Base-by-base conservation (phyloP, 495 filamentous ascomycete species). In the Trichocladium antarcticum region DNA sequence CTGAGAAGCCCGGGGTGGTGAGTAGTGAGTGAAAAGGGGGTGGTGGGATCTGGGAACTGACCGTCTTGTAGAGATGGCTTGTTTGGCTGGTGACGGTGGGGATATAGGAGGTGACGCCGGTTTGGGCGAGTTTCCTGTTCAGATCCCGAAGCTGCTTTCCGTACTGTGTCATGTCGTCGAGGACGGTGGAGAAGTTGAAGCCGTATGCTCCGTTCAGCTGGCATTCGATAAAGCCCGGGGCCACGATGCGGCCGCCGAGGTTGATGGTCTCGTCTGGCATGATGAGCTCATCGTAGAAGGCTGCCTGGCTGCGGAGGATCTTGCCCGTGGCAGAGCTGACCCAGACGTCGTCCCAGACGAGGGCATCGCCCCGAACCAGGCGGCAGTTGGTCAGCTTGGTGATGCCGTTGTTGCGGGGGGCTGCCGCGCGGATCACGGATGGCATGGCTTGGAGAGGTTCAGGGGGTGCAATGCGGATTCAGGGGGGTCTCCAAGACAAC, bases 141-240 rank as follows among this genome's bases (percentile, higher is more conserved):
- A 89, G 72, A 35, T 74, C 67, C 49, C 73, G 70, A 31, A 92
- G 62, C 15, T 76, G 78, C 57, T 83, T 79, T 39, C 75, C 72
- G 60, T 90, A 93, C 39, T 72, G 68, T 12, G 76, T 71, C 34
- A 76, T 71, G 37, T 81, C 74, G n/a, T 81, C 75, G 6, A 83
- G 77, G 1, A 85, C 68, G 1, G 74, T 69, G 1, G 85, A 89
- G 63, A 90, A 90, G 67, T 92, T 85, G 68, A 90, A 87, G 38
- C 87, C 87, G 51, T 84, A 84, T 6, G 82, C 85, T 36, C 87
- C 87, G 57, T 94, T 94, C 38, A 90, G 74, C 59, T 94, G 87
- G 40, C 84, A 80, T 57, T 94, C 87, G 57, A 93, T 86, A 55
- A 92, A 75, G 12, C 86, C 87, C 0, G 87, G 85, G 11, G 84